phyloP scores from a whole-genome alignment of 306 rosid genomes.

The Aeschynomene evenia region DNA sequence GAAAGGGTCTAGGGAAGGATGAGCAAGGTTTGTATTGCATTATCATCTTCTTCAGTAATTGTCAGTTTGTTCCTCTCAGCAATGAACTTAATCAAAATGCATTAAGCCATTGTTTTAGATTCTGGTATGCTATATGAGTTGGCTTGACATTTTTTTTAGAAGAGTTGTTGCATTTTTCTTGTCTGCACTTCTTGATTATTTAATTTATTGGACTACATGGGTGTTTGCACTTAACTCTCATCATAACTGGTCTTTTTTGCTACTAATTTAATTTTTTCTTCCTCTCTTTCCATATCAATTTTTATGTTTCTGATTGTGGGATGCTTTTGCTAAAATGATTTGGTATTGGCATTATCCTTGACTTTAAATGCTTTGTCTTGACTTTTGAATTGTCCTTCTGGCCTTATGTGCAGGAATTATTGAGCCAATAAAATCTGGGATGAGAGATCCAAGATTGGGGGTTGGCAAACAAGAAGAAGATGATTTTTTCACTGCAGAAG shows the following conservation, averaged over 20 bases:
- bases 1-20: slow-evolving; percentile 95
- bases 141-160: neutral
- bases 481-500: slow-evolving; percentile 94
- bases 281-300: slow-evolving; percentile 9
- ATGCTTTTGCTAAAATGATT: neutral
- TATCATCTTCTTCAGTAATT: neutral
- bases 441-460: slow-evolving; percentile 90
- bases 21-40: slow-evolving; percentile 71
- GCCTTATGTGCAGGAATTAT: slow-evolving; percentile 56
- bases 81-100: neutral
- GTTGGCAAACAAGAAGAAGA: slow-evolving; percentile 95
- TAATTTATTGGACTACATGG: neutral
- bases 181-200: neutral
- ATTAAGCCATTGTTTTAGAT: neutral
- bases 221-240: neutral
- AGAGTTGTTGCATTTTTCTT: neutral
- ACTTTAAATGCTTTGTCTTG: neutral
- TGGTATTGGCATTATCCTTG: slow-evolving; percentile 9
- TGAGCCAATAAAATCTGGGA: slow-evolving; percentile 94
- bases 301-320: neutral
- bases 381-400: slow-evolving; percentile 18
- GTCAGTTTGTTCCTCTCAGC: slow-evolving; percentile 1
- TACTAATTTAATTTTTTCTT: neutral
- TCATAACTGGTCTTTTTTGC: neutral
- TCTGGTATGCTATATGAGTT: neutral